These are phyloP conservation scores for Shiraia sp. DNA, from an alignment of 2,329 filamentous ascomycete genomes.

Conservation along the genomic window DNA sequence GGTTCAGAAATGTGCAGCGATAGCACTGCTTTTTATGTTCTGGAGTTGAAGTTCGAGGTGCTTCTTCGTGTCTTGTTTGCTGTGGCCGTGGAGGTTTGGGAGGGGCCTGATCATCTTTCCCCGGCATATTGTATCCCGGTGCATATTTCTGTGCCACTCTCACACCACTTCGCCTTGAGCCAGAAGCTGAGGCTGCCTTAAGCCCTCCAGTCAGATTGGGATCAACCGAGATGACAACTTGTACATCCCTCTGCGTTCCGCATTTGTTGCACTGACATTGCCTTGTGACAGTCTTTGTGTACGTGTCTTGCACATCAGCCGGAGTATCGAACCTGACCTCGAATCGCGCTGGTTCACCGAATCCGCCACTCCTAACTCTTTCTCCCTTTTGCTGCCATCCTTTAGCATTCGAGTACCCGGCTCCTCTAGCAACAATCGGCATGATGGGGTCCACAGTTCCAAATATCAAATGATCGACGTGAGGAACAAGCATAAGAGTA, in stretches of 20 bases:
- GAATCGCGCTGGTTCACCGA: conserved; percentile 35
- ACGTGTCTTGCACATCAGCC: conserved; percentile 31
- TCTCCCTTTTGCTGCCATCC: conserved; percentile 18
- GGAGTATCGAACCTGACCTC: conserved; percentile 42
- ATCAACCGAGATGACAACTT: conserved; percentile 39
- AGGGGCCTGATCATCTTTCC: conserved; percentile 18
- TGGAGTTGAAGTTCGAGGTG: conserved; percentile 24
- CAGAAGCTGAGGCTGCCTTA: conserved; percentile 4
- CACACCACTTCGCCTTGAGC: conserved; percentile 12
- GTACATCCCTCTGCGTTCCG: conserved; percentile 39
- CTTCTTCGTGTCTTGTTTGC: conserved; percentile 12
- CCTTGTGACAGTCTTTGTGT: conserved; percentile 34
- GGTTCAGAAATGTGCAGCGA: conserved; percentile 42
- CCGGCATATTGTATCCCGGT: conserved; percentile 32
- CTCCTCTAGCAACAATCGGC: conserved; percentile 37
- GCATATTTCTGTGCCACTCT: conserved; percentile 29
- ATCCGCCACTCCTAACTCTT: conserved; percentile 13
- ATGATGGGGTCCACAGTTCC: conserved; percentile 40
- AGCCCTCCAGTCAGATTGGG: conserved; percentile 25
- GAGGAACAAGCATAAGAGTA: conserved; percentile 41
- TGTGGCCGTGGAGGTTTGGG: conserved; percentile 22
- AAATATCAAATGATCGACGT: conserved; percentile 39
- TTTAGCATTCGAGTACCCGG: conserved; percentile 33
- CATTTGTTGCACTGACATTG: conserved; percentile 44
- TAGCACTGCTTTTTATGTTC: conserved; percentile 39